Evolutionary conservation across 2,329 filamentous ascomycete species (phyloP).

Genomic region (Pseudocercospora musae): DNA sequence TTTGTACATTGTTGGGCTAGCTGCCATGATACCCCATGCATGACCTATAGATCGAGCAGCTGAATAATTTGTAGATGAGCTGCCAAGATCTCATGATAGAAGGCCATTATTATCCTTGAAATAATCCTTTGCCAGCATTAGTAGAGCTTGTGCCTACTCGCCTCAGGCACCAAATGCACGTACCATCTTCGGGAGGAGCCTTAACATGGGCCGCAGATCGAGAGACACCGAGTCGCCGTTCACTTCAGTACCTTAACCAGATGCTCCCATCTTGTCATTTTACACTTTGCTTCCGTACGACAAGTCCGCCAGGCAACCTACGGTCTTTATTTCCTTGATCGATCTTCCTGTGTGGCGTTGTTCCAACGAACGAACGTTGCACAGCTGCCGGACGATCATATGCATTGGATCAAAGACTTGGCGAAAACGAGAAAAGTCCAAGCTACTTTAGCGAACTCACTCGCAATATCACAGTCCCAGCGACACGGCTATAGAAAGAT

Average conservation of each 20-base stretch:
- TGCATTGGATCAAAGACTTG: background rate
- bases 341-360: background rate
- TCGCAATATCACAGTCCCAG: background rate
- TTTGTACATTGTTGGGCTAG: constrained; percentile 1
- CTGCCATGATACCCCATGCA: background rate
- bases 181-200: background rate
- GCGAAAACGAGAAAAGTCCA: background rate
- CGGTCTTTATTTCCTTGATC: background rate
- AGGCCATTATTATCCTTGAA: background rate
- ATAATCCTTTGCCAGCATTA: background rate
- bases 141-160: background rate
- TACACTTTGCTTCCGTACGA: background rate
- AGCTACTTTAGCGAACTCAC: background rate
- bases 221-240: background rate
- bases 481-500: background rate
- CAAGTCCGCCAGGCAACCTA: background rate
- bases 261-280: background rate
- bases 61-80: constrained; percentile 4
- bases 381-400: background rate
- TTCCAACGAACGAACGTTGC: background rate
- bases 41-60: background rate
- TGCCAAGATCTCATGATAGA: background rate
- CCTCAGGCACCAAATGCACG: background rate
- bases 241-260: background rate
- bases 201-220: background rate